phyloP scores from a whole-genome alignment of 495 filamentous ascomycete species.

The Penicillium cinerascens region DNA sequence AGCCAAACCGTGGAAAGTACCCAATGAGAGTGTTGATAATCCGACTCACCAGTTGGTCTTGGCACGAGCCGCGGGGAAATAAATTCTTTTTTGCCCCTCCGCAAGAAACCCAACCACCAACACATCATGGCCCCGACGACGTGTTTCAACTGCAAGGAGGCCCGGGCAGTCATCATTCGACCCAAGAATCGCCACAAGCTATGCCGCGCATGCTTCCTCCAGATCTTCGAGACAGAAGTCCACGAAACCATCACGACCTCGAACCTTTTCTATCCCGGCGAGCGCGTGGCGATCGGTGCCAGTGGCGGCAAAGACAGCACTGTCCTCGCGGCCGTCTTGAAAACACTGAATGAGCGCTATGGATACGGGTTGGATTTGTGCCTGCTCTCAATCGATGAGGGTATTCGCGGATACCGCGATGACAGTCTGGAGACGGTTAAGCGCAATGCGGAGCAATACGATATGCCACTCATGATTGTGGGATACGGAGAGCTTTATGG shows the following conservation, averaged over 20 bases:
- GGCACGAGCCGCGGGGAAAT: constrained; percentile 18
- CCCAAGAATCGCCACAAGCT: constrained; percentile 92
- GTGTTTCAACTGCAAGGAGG: constrained; percentile 71
- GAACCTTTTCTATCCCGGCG: constrained; percentile 75
- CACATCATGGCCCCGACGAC: constrained; percentile 52
- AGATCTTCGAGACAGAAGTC: constrained; percentile 86
- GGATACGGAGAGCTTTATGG: constrained; percentile 94
- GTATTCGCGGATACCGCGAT: constrained; percentile 94
- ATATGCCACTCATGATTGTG: constrained; percentile 85
- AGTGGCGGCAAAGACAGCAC: constrained; percentile 98
- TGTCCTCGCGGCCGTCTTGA: constrained; percentile 89
- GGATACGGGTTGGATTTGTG: constrained; percentile 82
- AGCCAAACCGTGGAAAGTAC: no score
- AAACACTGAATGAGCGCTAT: constrained; percentile 88
- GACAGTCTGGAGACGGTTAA: constrained; percentile 95
- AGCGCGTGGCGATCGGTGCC: constrained; percentile 89
- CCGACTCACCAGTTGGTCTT: constrained; percentile 3
- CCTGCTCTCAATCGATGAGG: constrained; percentile 91
- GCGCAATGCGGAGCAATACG: constrained; percentile 84
- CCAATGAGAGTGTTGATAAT: neutral
- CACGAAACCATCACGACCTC: constrained; percentile 84
- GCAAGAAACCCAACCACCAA: constrained; percentile 4
- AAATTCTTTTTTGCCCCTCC: constrained; percentile 23
- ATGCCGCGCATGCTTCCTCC: constrained; percentile 83
- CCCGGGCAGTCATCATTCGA: constrained; percentile 82